Evolutionary conservation across 257 asterid genomes (phyloP), one percentile per base, ranked within the genome.

Genomic region (Scutellaria minor): DNA sequence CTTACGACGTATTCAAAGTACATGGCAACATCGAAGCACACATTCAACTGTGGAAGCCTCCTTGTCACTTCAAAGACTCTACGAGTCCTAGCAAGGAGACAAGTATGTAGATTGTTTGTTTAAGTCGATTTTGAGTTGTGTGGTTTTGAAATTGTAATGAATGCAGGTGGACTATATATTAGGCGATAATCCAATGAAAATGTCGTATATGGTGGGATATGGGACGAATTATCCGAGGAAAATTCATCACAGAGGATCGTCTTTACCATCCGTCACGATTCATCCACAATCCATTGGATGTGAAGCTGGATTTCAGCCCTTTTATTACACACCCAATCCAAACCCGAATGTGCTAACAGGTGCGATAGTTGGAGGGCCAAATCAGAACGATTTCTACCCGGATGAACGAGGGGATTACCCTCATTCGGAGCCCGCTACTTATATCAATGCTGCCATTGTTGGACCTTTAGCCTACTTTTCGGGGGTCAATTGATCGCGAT

Each of bases 171-270:
- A 93, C 82, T 93, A 93, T 73, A 89, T 90, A 0, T 65, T 93
- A 41, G 97, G 98, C 1, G 89, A 89, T 3, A 93, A 93, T 68
- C 97, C 98, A 0, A 66, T 87, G 87, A 85, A 72, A 68, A 89
- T 85, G 92, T 93, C 98, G 0, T 93, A 86, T 81, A 93, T 93
- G 98, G 98, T 90, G 18, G 98, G 97, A 8, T 90, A 82, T 31
- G 96, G 98, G 0, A 2, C 66, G 6, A 81, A 83, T 7, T 93
- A 83, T 64, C 98, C 98, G 0, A 68, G 82, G 79, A 83, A 83
- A 71, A 72, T 90, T 65, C 97, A 93, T 81, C 98, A 93, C 73
- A 82, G 98, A 46, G 96, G 91, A 0, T 87, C 98, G 0, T 93
- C 98, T 24, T 24, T 93, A 54, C 97, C 98, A 11, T 87, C 98